Evolutionary conservation across 768 basidiomycete genomes (phyloP).

Genomic region (Pleurotus eryngii): DNA sequence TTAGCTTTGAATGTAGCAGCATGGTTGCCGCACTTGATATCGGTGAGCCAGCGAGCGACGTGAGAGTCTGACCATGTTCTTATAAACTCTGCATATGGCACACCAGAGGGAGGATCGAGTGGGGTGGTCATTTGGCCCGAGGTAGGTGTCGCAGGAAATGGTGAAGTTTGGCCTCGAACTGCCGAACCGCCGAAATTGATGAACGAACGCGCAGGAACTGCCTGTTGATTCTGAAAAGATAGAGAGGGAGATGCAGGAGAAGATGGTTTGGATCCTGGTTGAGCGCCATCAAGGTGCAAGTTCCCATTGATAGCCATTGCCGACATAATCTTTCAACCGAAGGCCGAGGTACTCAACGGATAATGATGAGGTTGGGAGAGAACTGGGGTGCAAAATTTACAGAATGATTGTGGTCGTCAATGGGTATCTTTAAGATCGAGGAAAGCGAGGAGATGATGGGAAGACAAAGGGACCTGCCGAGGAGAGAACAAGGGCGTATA

Average conservation of each 20-base stretch:
- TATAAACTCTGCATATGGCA: constrained; percentile 61
- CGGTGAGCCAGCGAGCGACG: constrained; percentile 73
- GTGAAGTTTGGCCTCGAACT: constrained; percentile 38
- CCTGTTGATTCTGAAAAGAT: constrained; percentile 33
- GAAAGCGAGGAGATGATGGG: no score
- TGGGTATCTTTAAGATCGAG: no score
- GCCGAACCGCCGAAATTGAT: constrained; percentile 32
- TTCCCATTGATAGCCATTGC: constrained; percentile 29
- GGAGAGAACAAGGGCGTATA: no score
- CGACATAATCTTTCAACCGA: constrained; percentile 19
- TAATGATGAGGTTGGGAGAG: no score
- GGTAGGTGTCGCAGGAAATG: constrained; percentile 40
- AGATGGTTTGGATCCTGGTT: constrained; percentile 37
- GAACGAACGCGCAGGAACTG: constrained; percentile 35
- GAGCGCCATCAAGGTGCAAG: constrained; percentile 28
- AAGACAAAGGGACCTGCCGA: no score
- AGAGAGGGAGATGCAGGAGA: constrained; percentile 42
- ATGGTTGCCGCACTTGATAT: constrained; percentile 71
- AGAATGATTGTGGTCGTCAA: no score
- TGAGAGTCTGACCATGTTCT: constrained; percentile 70
- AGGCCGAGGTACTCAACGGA: background rate
- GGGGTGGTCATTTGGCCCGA: constrained; percentile 16
- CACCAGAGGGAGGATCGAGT: constrained; percentile 57
- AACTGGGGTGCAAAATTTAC: no score
- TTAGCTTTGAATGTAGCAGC: constrained; percentile 71